phyloP scores from a whole-genome alignment of 2,329 filamentous ascomycete genomes.

The Coleophoma cylindrospora region DNA sequence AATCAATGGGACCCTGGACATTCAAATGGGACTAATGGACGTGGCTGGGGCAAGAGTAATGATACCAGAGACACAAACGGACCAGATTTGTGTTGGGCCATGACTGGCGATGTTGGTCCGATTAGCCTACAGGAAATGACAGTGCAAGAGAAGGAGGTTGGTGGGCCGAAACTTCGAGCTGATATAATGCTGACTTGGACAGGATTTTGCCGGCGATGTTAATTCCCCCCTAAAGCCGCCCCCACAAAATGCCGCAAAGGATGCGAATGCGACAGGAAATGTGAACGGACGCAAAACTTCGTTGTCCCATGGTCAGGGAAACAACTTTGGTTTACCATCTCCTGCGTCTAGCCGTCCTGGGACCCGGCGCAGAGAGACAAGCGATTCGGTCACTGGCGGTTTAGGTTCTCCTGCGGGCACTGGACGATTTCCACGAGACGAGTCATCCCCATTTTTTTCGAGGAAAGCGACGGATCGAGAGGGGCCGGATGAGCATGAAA shows the following conservation, averaged over 20 bases:
- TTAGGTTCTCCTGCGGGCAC: conserved; percentile 56
- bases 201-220: conserved; percentile 81
- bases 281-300: conserved; percentile 75
- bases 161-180: conserved; percentile 20
- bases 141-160: conserved; percentile 53
- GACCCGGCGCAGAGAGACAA: conserved; percentile 77
- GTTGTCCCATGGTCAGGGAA: conserved; percentile 59
- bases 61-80: conserved; percentile 75
- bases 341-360: conserved; percentile 69
- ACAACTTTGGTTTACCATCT: conserved; percentile 65
- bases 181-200: conserved; percentile 21
- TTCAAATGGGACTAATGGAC: conserved; percentile 54
- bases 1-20: conserved; percentile 75
- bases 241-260: conserved; percentile 57
- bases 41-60: conserved; percentile 70
- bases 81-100: conserved; percentile 90
- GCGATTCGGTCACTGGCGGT: conserved; percentile 58
- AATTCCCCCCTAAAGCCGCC: conserved; percentile 91
- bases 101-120: conserved; percentile 62
- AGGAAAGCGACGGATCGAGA: conserved; percentile 53
- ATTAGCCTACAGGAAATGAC: conserved; percentile 69
- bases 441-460: conserved; percentile 51
- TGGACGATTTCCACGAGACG: conserved; percentile 58
- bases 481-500: conserved; percentile 44
- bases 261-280: conserved; percentile 49